Base-by-base conservation (phyloP, 2,329 filamentous ascomycete genomes). In the Sporothrix pseudoabietina region DNA sequence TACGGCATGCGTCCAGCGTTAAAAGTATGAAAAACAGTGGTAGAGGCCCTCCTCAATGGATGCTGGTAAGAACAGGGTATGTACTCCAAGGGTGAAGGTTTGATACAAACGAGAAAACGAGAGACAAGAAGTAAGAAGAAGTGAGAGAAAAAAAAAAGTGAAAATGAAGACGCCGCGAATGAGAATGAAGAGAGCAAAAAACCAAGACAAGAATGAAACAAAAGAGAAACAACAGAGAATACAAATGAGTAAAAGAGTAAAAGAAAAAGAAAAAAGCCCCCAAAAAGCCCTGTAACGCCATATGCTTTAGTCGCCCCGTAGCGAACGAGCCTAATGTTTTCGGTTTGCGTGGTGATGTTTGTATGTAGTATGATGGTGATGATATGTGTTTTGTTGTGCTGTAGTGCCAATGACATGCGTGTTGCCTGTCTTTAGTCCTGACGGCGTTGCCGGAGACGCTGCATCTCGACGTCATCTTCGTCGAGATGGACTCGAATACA, bases 241-340 rank as follows among this genome's bases (percentile, higher is more conserved):
- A 57, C 7, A 65, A 66, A 30, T 16, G n/a, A 66, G 19, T 30
- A 66, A 39, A 26, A 32, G 26, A 41, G 8, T 19, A 30, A 39
- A 39, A 7, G 55, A 16, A 3, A 12, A 44, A 65, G 44, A 41
- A 14, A 41, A 41, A 44, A 4, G n/a, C 3, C 4, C 32, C 44
- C 26, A 47, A 55, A 39, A 26, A 55, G 10, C 4, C 19, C 69
- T 26, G 22, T 44, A 73, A 73, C 72, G 72, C 72, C 72, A 10
- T 52, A 70, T 73, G 72, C 72, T 72, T 44, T 65, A 26, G 39
- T 44, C 59, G 59, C 26, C 26, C 63, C 22, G 22, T 35, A 52
- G 63, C 44, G 59, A 66, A 35, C 39, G 41, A 66, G 26, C 39
- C 61, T 66, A n/a, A 35, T 59, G 57, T 16, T 16, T 55, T 55